Evolutionary conservation across 2,329 filamentous ascomycete genomes (phyloP), one percentile per base, ranked within the genome.

Genomic region (Hypoxylon sp.): DNA sequence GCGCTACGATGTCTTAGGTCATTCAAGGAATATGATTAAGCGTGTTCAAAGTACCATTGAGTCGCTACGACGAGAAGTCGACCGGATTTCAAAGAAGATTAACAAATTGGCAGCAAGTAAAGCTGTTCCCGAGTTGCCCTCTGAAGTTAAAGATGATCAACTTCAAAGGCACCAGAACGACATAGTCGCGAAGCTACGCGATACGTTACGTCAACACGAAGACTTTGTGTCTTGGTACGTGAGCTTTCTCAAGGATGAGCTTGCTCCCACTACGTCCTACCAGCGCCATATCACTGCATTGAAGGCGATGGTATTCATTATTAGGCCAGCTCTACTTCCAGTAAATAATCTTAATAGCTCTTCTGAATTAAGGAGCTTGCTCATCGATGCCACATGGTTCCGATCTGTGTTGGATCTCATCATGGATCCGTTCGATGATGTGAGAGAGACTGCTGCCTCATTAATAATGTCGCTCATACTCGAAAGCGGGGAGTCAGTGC

Each of bases 371-470:
- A 73, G 72, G 64, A 59, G 77, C 79, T 13, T 81, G 53, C 73
- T 80, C 1, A 80, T 85, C 67, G 85, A 88, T 51, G 72, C 74
- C 2, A 83, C 79, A 0, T 88, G 91, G 82, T 80, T 88, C 10
- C 85, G 91, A 53, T 83, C 90, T 3, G 82, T 98, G 6, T 82
- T 95, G 13, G 94, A 97, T 78, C 86, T 97, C 22, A 81, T 97
- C 6, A 85, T 97, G 76, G 93, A 99, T 74, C 93, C 95, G 0
- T 99, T 97, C 75, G 96, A 98, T 64, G 96, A 99, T 79, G 92
- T 98, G 3, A 87, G 95, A 72, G 89, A 87, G 48, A 80, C 82
- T 40, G 85, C 89, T 2, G 82, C 85, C 0, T 79, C 79, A 1
- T 81, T 90, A 1, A 73, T 92, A 30, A 83, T 82, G 58, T 74